A percentile compares a stretch with the other conserved stretches of the same genome.
These are phyloP conservation scores for Rhizomucor miehei DNA, from an alignment of 371 early-diverging fungal genomes.

Conservation along the genomic window DNA sequence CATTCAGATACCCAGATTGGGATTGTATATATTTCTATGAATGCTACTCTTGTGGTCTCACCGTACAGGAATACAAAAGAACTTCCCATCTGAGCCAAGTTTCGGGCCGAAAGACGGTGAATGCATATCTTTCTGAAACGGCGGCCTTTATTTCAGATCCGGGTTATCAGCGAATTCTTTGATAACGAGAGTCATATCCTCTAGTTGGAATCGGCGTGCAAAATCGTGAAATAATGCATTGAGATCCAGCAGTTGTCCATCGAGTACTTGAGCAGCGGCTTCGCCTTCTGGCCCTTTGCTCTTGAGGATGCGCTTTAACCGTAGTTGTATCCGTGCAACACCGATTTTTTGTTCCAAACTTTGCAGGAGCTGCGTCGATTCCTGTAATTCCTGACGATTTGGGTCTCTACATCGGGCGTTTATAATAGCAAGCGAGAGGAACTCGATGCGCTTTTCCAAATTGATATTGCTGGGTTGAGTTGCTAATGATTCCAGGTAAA, in stretches of 20 bases:
- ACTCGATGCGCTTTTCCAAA: slow-evolving; percentile 60
- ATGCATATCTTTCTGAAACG: no score
- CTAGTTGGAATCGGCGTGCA: no score
- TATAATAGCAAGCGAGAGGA: slow-evolving; percentile 67
- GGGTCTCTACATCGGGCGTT: slow-evolving; percentile 61
- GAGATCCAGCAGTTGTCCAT: slow-evolving; percentile 3
- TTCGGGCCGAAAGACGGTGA: no score
- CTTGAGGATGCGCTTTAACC: slow-evolving; percentile 10
- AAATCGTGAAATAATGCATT: slow-evolving; percentile 4
- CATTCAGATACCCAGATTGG: no score
- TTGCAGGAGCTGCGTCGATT: slow-evolving; percentile 14
- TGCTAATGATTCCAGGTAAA: slow-evolving; percentile 64
- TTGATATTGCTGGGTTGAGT: slow-evolving; percentile 19
- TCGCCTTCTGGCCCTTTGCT: slow-evolving; percentile 4
- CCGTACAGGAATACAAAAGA: no score
- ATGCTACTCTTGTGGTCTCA: no score
- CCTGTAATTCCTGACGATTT: slow-evolving; percentile 8
- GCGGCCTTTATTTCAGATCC: no score
- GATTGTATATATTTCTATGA: no score
- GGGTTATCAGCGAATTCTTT: no score
- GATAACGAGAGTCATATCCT: no score
- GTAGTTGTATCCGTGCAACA: slow-evolving; percentile 12
- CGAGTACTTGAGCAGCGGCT: slow-evolving; percentile 6
- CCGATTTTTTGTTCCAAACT: slow-evolving; percentile 12
- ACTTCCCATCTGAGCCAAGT: no score